Percentiles rank a stretch among this genome's conserved stretches.
Evolutionary conservation across 176 grass and related monocot genomes (phyloP).

Genomic region (Carex pumila): DNA sequence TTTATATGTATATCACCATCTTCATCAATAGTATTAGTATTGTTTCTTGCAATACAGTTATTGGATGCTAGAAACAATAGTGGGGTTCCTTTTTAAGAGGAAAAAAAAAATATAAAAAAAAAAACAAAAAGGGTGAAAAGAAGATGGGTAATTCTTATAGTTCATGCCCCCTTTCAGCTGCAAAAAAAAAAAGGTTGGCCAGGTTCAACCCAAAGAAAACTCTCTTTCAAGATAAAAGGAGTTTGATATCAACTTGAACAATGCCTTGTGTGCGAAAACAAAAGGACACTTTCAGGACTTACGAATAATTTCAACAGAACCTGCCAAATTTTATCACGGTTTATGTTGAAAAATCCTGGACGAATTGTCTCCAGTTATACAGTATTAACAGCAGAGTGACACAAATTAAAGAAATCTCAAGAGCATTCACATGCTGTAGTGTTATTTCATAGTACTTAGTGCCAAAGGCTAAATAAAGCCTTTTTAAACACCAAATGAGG

Average conservation of each 20-base stretch:
- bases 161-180: background rate
- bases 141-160: background rate
- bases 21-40: background rate
- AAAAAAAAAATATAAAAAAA: no score
- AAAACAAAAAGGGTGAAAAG: background rate
- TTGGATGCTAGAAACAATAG: background rate
- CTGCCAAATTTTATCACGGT: background rate
- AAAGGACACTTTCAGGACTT: background rate
- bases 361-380: background rate
- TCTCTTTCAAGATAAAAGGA: background rate
- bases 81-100: background rate
- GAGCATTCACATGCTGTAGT: background rate
- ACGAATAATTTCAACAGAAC: background rate
- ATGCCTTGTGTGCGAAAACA: background rate
- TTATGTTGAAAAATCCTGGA: background rate
- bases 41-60: background rate
- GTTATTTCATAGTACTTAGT: background rate
- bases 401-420: background rate
- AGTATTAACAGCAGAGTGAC: no score
- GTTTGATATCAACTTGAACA: background rate
- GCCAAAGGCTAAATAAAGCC: background rate
- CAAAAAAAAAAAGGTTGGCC: background rate
- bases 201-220: background rate
- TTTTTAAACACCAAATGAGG: background rate
- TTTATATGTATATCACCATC: background rate